Percentiles rank a stretch among this genome's conserved stretches.
Conservation (phyloP, 2,329 filamentous ascomycete species). For the Scytalidium sp. region DNA sequence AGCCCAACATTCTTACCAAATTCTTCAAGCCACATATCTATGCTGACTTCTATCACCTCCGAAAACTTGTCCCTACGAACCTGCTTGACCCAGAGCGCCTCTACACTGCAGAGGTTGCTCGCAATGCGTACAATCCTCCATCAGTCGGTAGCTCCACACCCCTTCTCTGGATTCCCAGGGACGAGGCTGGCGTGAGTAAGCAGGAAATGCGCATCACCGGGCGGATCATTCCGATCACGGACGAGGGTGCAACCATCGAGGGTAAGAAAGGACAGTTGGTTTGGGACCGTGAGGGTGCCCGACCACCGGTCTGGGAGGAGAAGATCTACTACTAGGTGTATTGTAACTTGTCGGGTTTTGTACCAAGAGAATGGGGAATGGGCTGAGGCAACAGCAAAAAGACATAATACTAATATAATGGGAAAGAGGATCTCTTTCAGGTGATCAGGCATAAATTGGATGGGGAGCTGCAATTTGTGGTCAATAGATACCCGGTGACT, state of each 20-base stretch:
- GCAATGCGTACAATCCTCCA: slow-evolving; percentile 72
- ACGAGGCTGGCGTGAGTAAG: slow-evolving; percentile 68
- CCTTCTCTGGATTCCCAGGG: slow-evolving; percentile 81
- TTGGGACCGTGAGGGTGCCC: slow-evolving; percentile 53
- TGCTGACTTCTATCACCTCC: slow-evolving; percentile 68
- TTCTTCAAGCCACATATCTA: slow-evolving; percentile 80
- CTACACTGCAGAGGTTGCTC: slow-evolving; percentile 60
- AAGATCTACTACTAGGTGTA: slow-evolving; percentile 38
- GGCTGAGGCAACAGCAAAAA: too few species aligned
- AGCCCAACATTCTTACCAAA: slow-evolving; percentile 56
- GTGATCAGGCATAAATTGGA: too few species aligned
- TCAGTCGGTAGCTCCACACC: slow-evolving; percentile 60
- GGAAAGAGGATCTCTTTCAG: too few species aligned
- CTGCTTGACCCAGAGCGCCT: slow-evolving; percentile 41
- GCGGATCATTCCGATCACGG: slow-evolving; percentile 73
- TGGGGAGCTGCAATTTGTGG: too few species aligned
- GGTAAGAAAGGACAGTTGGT: slow-evolving; percentile 64
- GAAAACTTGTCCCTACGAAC: slow-evolving; percentile 63
- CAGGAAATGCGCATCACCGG: slow-evolving; percentile 75
- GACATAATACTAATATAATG: too few species aligned
- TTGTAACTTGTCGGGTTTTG: too few species aligned
- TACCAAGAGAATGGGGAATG: too few species aligned
- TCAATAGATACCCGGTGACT: too few species aligned
- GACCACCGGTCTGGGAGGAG: slow-evolving; percentile 57
- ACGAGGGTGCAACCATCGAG: slow-evolving; percentile 69